These are phyloP conservation scores for Microcyclospora pomicola DNA, from an alignment of 2,329 filamentous ascomycete genomes.

Conservation along the genomic window DNA sequence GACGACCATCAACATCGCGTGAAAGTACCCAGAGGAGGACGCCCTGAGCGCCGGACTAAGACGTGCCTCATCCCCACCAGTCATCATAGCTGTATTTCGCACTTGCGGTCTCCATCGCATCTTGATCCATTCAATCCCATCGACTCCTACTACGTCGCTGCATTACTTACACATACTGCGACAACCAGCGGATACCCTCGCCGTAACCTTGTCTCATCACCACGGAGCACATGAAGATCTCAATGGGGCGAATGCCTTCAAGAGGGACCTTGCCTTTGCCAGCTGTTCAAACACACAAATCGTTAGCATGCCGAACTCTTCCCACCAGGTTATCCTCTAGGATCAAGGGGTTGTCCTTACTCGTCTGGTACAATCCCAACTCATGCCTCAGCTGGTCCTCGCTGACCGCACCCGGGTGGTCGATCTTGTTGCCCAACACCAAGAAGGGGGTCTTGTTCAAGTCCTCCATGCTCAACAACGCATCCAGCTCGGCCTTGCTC, in stretches of 20 bases:
- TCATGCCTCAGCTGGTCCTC: conserved; percentile 91
- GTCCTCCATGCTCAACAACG: conserved; percentile 92
- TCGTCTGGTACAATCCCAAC: conserved; percentile 89
- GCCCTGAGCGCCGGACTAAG: too few relatives aligned
- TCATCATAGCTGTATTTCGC: too few relatives aligned
- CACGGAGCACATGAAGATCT: conserved; percentile 98
- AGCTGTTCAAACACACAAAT: conserved; percentile 7
- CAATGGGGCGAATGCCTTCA: conserved; percentile 85
- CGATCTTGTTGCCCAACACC: conserved; percentile 97
- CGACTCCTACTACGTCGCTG: neutral
- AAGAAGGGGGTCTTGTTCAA: conserved; percentile 90
- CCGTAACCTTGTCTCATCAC: conserved; percentile 94
- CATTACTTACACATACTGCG: conserved; percentile 62
- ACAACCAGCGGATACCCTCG: conserved; percentile 77
- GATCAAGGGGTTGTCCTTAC: conserved; percentile 22
- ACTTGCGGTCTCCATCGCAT: too few relatives aligned
- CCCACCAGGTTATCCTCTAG: neutral
- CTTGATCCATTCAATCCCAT: neutral
- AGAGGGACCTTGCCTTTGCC: conserved; percentile 89
- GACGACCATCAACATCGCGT: too few relatives aligned
- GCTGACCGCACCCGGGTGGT: conserved; percentile 87
- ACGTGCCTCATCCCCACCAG: too few relatives aligned
- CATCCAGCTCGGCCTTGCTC: conserved; percentile 89
- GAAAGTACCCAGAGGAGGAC: too few relatives aligned
- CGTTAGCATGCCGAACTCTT: conserved; percentile 1